Evolutionary conservation across 2,329 filamentous ascomycete genomes (phyloP), one percentile per base, ranked within the genome.

Genomic region (Pseudopyrenochaeta lycopersici): DNA sequence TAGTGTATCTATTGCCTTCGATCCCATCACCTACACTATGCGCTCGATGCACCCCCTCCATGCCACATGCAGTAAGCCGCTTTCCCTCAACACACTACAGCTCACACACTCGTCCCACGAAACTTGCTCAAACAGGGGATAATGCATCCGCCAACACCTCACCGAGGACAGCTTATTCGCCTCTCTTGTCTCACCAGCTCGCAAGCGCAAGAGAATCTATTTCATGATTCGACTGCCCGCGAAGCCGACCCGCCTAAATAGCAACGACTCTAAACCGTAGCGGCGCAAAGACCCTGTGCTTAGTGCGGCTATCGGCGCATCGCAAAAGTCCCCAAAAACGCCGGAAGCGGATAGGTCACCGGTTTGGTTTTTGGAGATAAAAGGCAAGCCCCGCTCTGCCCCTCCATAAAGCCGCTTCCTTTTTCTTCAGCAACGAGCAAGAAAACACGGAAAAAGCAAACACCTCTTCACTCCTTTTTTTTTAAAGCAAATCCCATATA

Each of bases 121-220:
- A 66, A 67, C 57, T 64, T 67, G 64, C 64, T 65, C 64, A 67
- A 57, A 60, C 45, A 48, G 40, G 51, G 56, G 41, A 52, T 49
- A 38, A 52, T 50, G 54, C 51, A 39, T 52, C 42, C 42, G 39
- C 57, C 56, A 46, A 54, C 46, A 55, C 36, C 44, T 36, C 49
- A 52, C 47, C 42, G 49, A 46, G 11, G 45, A 35, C 44, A 43
- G n/a, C n/a, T 49, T 29, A 50, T 49, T 52, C 44, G 54, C 56
- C 52, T 38, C 30, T 38, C 27, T 29, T n/a, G 57, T 51, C 44
- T 36, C 49, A 54, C 36, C 43, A 48, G 56, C 10, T 35, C 43
- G 20, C 43, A 33, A 31, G 45, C 39, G 39, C 31, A 30, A 42
- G 23, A 17, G n/a, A 14, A 29, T 20, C 11, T 23, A 20, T 39